phyloP scores from a whole-genome alignment of 495 filamentous ascomycete genomes.

The Hypoxylon rickii region DNA sequence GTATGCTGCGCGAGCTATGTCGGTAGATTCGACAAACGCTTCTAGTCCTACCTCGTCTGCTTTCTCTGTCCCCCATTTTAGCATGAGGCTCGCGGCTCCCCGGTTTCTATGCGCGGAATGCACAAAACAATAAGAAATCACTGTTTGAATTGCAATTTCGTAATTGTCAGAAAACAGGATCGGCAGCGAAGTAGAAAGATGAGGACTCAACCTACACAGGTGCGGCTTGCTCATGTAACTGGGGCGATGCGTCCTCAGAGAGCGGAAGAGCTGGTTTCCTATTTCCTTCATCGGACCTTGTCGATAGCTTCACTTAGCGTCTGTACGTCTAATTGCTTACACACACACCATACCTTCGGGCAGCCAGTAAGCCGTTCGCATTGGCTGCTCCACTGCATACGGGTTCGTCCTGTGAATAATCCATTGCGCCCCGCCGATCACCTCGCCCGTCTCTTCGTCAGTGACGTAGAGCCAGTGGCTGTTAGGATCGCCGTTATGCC shows the following conservation, averaged over 20 bases:
- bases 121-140: slow-evolving; percentile 20
- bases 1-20: slow-evolving; percentile 41
- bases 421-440: slow-evolving; percentile 42
- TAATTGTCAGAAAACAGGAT: too few species aligned
- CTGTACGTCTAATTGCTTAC: background rate
- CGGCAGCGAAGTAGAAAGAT: background rate
- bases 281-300: slow-evolving; percentile 35
- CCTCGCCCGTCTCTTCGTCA: slow-evolving; percentile 40
- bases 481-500: slow-evolving; percentile 29
- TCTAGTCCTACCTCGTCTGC: slow-evolving; percentile 45
- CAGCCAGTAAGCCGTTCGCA: slow-evolving; percentile 39
- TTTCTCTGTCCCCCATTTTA: slow-evolving; percentile 44
- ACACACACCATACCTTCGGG: slow-evolving; percentile 40
- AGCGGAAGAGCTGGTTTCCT: slow-evolving; percentile 36
- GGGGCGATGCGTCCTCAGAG: slow-evolving; percentile 37
- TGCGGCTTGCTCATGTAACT: slow-evolving; percentile 42
- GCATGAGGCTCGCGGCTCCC: slow-evolving; percentile 37
- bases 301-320: background rate
- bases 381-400: slow-evolving; percentile 22
- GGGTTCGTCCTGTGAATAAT: slow-evolving; percentile 40
- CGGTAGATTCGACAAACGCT: slow-evolving; percentile 46
- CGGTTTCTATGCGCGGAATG: slow-evolving; percentile 28
- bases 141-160: background rate
- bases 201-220: slow-evolving; percentile 32
- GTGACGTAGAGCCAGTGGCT: slow-evolving; percentile 41